Conservation (phyloP, 208 protist genomes). For the Borovskyia barvae region DNA sequence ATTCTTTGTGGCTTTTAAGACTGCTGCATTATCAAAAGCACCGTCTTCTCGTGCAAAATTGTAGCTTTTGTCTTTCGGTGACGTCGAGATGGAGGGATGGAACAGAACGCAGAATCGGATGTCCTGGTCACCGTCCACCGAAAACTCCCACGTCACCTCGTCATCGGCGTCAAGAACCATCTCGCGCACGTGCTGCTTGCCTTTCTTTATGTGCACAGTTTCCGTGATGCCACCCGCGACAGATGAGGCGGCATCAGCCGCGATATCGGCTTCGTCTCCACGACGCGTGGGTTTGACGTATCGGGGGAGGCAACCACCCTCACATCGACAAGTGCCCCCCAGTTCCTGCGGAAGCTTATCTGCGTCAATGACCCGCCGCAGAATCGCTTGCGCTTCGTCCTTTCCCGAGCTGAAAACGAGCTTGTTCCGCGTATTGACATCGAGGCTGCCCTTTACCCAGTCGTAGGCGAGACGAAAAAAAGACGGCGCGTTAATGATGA, state of each 20-base stretch:
- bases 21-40: too few species aligned
- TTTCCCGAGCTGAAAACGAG: conserved; percentile 59
- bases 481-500: conserved; percentile 66
- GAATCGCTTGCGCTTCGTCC: conserved; percentile 32
- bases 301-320: conserved; percentile 51
- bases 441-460: conserved; percentile 55
- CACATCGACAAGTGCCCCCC: conserved; percentile 53
- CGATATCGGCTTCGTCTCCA: conserved; percentile 3
- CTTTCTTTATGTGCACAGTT: conserved; percentile 31
- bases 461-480: conserved; percentile 48
- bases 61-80: too few species aligned
- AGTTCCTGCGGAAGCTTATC: conserved; percentile 62
- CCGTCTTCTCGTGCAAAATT: too few species aligned
- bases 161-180: conserved; percentile 14
- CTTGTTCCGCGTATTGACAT: conserved; percentile 65
- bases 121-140: conserved; percentile 14
- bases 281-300: conserved; percentile 16
- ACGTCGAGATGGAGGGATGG: background rate
- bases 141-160: conserved; percentile 41
- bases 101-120: conserved; percentile 38
- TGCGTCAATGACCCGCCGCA: conserved; percentile 57
- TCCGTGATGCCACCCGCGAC: conserved; percentile 26
- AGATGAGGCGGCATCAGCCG: background rate
- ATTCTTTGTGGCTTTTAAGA: too few species aligned
- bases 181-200: conserved; percentile 34